Evolutionary conservation across 1,284 basidiomycete species (phyloP).

Genomic region (Vanrija sp.): DNA sequence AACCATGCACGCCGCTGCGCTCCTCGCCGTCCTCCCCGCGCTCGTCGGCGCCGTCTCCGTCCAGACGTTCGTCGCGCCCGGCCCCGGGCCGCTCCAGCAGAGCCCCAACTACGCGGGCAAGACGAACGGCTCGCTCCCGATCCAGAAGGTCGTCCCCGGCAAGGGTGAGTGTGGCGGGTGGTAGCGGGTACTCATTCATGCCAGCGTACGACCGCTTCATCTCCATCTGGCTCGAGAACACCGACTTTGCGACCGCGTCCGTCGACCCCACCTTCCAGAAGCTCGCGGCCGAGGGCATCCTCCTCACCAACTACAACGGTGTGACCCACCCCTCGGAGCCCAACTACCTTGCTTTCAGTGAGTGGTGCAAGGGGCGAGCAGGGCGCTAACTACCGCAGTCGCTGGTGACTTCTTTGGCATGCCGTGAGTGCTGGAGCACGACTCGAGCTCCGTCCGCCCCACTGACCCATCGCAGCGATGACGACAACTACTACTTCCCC

Average conservation of each 20-base stretch:
- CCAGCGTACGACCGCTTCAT: constrained; percentile 57
- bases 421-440: neutral
- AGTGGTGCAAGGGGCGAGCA: neutral
- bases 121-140: constrained; percentile 50
- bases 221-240: constrained; percentile 51
- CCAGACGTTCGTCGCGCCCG: constrained; percentile 50
- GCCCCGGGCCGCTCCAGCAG: constrained; percentile 42
- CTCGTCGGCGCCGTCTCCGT: constrained; percentile 25
- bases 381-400: constrained; percentile 20
- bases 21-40: constrained; percentile 12
- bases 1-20: constrained; percentile 1
- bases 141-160: constrained; percentile 48
- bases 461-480: constrained; percentile 34
- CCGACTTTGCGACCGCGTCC: constrained; percentile 51
- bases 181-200: too few relatives aligned
- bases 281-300: constrained; percentile 57
- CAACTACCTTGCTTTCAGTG: constrained; percentile 18
- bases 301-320: constrained; percentile 56
- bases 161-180: constrained; percentile 12
- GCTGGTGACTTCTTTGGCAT: constrained; percentile 62
- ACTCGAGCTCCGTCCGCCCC: constrained; percentile 1
- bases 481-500: constrained; percentile 45
- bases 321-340: constrained; percentile 54
- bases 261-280: constrained; percentile 52
- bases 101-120: constrained; percentile 48